phyloP scores from a whole-genome alignment of 1,284 basidiomycete species.

The Pseudomicrostroma phylloplanum region DNA sequence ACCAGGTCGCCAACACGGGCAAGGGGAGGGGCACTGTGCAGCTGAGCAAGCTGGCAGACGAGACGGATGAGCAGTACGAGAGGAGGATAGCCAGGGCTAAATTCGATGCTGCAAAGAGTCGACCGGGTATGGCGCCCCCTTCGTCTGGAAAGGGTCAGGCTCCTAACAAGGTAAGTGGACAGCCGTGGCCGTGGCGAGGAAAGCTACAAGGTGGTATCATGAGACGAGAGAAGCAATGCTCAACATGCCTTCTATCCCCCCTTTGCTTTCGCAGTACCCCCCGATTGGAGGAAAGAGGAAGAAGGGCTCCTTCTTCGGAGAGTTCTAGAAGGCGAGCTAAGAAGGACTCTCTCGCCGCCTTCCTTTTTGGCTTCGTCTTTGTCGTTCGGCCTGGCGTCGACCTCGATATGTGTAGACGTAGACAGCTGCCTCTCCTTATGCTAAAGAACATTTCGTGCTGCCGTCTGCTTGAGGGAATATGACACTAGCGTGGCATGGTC shows the following conservation, averaged over 20 bases:
- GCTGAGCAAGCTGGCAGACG: neutral
- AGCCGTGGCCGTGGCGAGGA: neutral
- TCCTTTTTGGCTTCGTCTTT: too few relatives aligned
- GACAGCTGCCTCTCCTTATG: too few relatives aligned
- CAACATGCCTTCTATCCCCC: neutral
- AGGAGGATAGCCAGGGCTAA: constrained; percentile 2
- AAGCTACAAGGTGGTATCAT: too few relatives aligned
- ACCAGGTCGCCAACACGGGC: neutral
- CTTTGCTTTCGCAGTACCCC: neutral
- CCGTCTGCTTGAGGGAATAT: too few relatives aligned
- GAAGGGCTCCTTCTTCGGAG: constrained; percentile 7
- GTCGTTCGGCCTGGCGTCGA: too few relatives aligned
- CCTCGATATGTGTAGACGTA: too few relatives aligned
- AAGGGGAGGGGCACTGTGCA: neutral
- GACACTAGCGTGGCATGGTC: too few relatives aligned
- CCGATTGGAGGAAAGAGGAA: constrained; percentile 7
- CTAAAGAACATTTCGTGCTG: too few relatives aligned
- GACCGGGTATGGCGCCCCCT: neutral
- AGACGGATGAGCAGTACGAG: constrained; percentile 10
- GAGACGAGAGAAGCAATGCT: neutral
- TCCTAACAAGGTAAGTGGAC: constrained; percentile 18
- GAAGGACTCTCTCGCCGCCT: neutral
- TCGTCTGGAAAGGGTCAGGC: constrained; percentile 12
- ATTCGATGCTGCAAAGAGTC: constrained; percentile 9
- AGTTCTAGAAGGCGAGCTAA: constrained; percentile 6